phyloP scores from a whole-genome alignment of 164 flowering plant genomes.

The Nymphaea colorata region DNA sequence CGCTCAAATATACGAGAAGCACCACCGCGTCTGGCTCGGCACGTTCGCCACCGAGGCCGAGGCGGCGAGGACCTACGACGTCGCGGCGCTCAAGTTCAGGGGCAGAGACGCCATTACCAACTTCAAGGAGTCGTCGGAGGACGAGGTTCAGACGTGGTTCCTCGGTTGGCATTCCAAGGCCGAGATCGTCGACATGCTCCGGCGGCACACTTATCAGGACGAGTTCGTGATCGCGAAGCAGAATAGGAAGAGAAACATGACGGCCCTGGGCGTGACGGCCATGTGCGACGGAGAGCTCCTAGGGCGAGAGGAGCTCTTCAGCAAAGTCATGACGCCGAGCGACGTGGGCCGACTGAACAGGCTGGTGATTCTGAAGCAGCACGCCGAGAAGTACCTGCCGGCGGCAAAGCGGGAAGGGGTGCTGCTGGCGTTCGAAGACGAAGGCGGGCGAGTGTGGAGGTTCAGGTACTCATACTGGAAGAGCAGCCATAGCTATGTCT shows the following conservation, averaged over 20 bases:
- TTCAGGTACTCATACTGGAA: slow-evolving; percentile 89
- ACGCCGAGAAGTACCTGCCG: slow-evolving; percentile 86
- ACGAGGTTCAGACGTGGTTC: slow-evolving; percentile 33
- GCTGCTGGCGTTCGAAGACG: slow-evolving; percentile 62
- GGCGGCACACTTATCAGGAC: slow-evolving; percentile 74
- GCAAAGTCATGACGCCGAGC: slow-evolving; percentile 87
- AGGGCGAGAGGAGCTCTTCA: slow-evolving; percentile 36
- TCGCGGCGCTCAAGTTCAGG: slow-evolving; percentile 1
- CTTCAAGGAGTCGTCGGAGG: slow-evolving; percentile 12
- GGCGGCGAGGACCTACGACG: slow-evolving; percentile 3
- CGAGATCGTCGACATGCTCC: slow-evolving; percentile 84
- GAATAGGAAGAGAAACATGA: neutral
- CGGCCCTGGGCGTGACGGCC: neutral
- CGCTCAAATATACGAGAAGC: slow-evolving; percentile 8
- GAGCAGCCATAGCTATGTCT: slow-evolving; percentile 81
- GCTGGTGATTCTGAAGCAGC: slow-evolving; percentile 83
- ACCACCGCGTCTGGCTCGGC: slow-evolving; percentile 13
- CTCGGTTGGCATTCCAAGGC: slow-evolving; percentile 63
- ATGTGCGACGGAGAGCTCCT: neutral
- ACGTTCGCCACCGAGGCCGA: slow-evolving; percentile 7
- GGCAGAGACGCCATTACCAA: slow-evolving; percentile 6
- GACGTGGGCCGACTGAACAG: slow-evolving; percentile 94
- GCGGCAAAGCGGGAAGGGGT: slow-evolving; percentile 33
- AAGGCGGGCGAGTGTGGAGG: slow-evolving; percentile 68
- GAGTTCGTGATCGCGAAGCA: slow-evolving; percentile 32